Percentiles rank a stretch among this genome's conserved stretches.
These are phyloP conservation scores for Fusarium mexicanum DNA, from an alignment of 2,329 filamentous ascomycete species.

Conservation along the genomic window DNA sequence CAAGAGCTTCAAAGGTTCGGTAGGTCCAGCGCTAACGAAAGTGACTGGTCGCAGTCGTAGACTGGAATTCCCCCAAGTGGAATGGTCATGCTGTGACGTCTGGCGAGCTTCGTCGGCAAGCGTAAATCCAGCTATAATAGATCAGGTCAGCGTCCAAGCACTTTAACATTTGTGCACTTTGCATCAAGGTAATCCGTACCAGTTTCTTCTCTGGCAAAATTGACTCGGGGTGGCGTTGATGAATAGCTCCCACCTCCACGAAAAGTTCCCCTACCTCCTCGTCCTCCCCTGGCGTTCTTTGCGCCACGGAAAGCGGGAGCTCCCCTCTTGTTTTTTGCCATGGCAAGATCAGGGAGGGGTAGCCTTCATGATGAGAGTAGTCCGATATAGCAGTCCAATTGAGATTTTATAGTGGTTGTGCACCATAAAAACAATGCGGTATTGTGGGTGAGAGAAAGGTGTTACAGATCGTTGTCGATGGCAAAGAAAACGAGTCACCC, in stretches of 20 bases:
- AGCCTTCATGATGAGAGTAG: slow-evolving; percentile 20
- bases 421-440: background rate
- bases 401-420: background rate
- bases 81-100: slow-evolving; percentile 57
- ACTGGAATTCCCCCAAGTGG: slow-evolving; percentile 51
- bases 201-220: slow-evolving; percentile 13
- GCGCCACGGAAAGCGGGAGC: slow-evolving; percentile 28
- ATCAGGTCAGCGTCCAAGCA: slow-evolving; percentile 10
- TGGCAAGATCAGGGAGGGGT: background rate
- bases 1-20: slow-evolving; percentile 59
- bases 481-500: slow-evolving; percentile 35
- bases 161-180: background rate
- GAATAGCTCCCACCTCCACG: slow-evolving; percentile 21
- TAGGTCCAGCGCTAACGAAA: slow-evolving; percentile 64
- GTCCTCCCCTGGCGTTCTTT: slow-evolving; percentile 30
- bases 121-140: slow-evolving; percentile 39
- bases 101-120: slow-evolving; percentile 61
- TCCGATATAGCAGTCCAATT: background rate
- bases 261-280: slow-evolving; percentile 22
- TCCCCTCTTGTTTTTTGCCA: slow-evolving; percentile 42
- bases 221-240: slow-evolving; percentile 1
- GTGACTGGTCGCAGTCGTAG: slow-evolving; percentile 60
- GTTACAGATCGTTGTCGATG: slow-evolving; percentile 8
- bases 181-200: slow-evolving; percentile 16
- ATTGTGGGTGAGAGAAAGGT: background rate